These are phyloP conservation scores for Candida anglica DNA, from an alignment of 805 yeast genomes.

Conservation along the genomic window DNA sequence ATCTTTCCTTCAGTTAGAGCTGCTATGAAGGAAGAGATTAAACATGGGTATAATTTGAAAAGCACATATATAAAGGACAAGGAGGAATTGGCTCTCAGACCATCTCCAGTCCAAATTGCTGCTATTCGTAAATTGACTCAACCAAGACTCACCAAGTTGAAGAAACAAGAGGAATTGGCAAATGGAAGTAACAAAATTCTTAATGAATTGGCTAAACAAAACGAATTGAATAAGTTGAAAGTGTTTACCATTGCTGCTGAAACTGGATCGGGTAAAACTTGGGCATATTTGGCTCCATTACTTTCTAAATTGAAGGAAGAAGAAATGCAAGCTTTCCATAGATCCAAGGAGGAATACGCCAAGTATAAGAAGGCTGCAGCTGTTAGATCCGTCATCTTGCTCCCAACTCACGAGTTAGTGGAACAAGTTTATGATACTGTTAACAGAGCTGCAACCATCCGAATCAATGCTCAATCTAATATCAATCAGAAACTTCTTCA, in stretches of 20 bases:
- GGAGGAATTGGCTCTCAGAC: conserved; percentile 35
- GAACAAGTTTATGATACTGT: conserved; percentile 64
- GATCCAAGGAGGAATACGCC: conserved; percentile 13
- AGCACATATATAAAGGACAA: conserved; percentile 28
- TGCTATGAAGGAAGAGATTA: conserved; percentile 54
- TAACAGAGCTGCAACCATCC: conserved; percentile 20
- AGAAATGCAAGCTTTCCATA: conserved; percentile 29
- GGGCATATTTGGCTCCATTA: conserved; percentile 82
- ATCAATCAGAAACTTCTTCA: conserved; percentile 12
- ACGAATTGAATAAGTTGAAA: conserved; percentile 37
- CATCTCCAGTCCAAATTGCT: conserved; percentile 83
- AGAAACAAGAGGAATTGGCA: conserved; percentile 5
- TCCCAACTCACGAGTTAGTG: conserved; percentile 88
- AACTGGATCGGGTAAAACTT: conserved; percentile 95
- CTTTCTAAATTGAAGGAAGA: conserved; percentile 63
- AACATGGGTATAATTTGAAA: conserved; percentile 27
- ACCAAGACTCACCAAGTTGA: conserved; percentile 28
- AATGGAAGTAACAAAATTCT: conserved; percentile 10
- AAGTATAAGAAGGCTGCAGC: conserved; percentile 23
- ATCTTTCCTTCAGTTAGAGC: conserved; percentile 64
- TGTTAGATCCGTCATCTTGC: conserved; percentile 68
- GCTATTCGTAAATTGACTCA: conserved; percentile 57
- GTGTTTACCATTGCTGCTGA: conserved; percentile 88
- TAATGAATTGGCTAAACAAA: conserved; percentile 22
- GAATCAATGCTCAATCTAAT: conserved; percentile 14